Evolutionary conservation across 371 early-diverging fungal species (phyloP).

Genomic region (Mortierella sp.): DNA sequence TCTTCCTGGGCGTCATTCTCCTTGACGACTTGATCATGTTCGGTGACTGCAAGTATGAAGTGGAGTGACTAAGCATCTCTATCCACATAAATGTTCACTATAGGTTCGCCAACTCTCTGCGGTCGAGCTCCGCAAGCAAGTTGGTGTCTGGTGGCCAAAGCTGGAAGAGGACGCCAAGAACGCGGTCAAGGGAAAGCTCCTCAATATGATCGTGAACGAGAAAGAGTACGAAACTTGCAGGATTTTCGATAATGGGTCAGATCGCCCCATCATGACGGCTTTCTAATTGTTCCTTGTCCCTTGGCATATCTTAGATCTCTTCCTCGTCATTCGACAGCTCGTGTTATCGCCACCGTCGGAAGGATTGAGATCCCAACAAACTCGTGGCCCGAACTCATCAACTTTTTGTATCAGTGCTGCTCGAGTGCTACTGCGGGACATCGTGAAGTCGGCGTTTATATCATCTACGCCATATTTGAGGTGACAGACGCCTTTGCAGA

Average conservation of each 20-base stretch:
- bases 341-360: conserved; percentile 89
- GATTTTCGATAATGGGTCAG: no score
- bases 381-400: conserved; percentile 82
- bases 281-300: background rate
- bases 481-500: conserved; percentile 79
- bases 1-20: background rate
- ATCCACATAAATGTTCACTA: background rate
- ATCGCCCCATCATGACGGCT: no score
- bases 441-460: conserved; percentile 90
- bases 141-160: conserved; percentile 79
- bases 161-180: conserved; percentile 63
- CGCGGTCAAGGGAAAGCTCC: conserved; percentile 69
- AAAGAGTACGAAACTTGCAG: conserved; percentile 62
- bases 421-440: conserved; percentile 74
- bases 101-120: conserved; percentile 88
- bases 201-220: conserved; percentile 78
- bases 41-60: no score
- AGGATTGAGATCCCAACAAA: conserved; percentile 80
- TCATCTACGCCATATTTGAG: conserved; percentile 86
- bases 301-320: conserved; percentile 60
- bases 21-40: no score
- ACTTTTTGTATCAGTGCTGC: conserved; percentile 82
- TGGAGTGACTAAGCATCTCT: no score
- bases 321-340: conserved; percentile 84
- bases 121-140: conserved; percentile 88